Conservation (phyloP, 1,284 basidiomycete species). For the Coniferiporia weirii region DNA sequence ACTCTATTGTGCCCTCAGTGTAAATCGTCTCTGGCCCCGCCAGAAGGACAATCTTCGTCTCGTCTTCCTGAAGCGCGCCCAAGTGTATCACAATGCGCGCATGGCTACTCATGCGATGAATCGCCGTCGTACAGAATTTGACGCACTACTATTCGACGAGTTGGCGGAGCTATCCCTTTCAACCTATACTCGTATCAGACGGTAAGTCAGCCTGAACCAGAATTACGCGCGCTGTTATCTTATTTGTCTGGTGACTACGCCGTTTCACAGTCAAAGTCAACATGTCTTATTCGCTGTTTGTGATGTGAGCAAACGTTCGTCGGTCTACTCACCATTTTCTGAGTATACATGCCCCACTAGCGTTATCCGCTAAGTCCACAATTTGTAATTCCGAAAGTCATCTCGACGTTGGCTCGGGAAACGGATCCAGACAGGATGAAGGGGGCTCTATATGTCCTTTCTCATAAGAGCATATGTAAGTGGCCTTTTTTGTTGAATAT, state of each 20-base stretch:
- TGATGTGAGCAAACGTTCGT: slow-evolving; percentile 38
- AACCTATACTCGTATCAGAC: slow-evolving; percentile 75
- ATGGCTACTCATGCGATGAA: slow-evolving; percentile 78
- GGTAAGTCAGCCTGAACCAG: slow-evolving; percentile 35
- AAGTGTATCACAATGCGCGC: slow-evolving; percentile 67
- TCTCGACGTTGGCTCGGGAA: slow-evolving; percentile 69
- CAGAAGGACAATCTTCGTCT: slow-evolving; percentile 74
- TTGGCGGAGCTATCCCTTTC: slow-evolving; percentile 84
- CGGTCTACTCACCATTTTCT: slow-evolving; percentile 3
- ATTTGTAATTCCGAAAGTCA: slow-evolving; percentile 66
- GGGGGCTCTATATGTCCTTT: slow-evolving; percentile 85
- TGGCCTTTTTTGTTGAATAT: slow-evolving; percentile 15
- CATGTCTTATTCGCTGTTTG: slow-evolving; percentile 62
- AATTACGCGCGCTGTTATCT: not conserved
- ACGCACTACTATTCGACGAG: slow-evolving; percentile 76
- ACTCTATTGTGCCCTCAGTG: slow-evolving; percentile 31
- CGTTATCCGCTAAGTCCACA: slow-evolving; percentile 82
- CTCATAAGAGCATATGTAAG: slow-evolving; percentile 68
- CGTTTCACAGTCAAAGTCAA: slow-evolving; percentile 59
- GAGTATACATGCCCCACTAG: slow-evolving; percentile 30
- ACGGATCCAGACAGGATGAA: slow-evolving; percentile 94
- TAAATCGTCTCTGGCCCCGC: slow-evolving; percentile 62
- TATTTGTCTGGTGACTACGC: slow-evolving; percentile 9
- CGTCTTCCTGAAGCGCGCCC: slow-evolving; percentile 77
- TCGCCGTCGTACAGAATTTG: slow-evolving; percentile 73